A percentile compares a stretch with the other conserved stretches of the same genome.
Evolutionary conservation across 768 basidiomycete genomes (phyloP).

Genomic region (Butyriboletus loyo): DNA sequence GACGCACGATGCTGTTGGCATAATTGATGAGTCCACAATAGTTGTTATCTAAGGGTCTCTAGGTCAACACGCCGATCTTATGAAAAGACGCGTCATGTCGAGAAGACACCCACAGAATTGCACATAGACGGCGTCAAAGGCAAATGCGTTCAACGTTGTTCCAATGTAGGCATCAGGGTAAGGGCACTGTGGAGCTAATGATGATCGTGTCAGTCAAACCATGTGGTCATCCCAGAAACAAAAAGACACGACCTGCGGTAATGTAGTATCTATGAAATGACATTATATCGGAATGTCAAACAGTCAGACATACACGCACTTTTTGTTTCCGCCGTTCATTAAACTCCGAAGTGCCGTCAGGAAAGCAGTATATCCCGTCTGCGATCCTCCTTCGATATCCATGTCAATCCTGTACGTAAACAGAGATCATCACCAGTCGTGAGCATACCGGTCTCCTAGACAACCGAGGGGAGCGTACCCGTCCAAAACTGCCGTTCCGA

Average conservation of each 20-base stretch:
- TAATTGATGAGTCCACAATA: constrained; percentile 40
- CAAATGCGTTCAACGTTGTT: constrained; percentile 39
- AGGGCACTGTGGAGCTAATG: constrained; percentile 41
- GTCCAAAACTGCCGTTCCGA: constrained; percentile 68
- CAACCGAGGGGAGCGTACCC: constrained; percentile 43
- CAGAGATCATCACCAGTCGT: background rate
- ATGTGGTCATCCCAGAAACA: background rate
- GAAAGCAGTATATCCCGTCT: constrained; percentile 30
- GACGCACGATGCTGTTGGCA: constrained; percentile 39
- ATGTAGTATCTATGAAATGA: constrained; percentile 38
- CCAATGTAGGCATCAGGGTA: constrained; percentile 47
- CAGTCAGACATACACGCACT: constrained; percentile 14
- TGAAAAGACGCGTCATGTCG: background rate
- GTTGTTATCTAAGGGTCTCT: constrained; percentile 40
- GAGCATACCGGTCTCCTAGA: constrained; percentile 4
- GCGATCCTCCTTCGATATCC: constrained; percentile 46
- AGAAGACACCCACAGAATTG: constrained; percentile 39
- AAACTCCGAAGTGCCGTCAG: constrained; percentile 23
- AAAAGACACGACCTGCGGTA: constrained; percentile 33
- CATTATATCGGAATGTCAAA: background rate
- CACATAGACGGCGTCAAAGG: constrained; percentile 50
- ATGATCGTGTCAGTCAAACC: background rate
- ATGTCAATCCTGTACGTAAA: constrained; percentile 35
- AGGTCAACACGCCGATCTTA: constrained; percentile 1
- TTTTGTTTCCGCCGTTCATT: constrained; percentile 28